phyloP scores from a whole-genome alignment of 495 filamentous ascomycete species.

The Filosporella fistucella region DNA sequence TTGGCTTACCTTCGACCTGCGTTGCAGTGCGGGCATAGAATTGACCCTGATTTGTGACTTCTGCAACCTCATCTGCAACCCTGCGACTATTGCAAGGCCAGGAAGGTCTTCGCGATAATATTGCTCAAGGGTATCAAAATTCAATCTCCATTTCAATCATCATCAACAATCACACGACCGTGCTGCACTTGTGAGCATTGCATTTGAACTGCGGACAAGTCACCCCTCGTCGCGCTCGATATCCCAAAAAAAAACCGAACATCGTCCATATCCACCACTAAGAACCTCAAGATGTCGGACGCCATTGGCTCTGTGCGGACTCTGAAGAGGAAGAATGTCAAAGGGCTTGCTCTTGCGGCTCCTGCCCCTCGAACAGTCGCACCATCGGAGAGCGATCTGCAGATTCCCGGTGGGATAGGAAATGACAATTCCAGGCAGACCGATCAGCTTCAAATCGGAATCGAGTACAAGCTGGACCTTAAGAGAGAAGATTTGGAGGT shows the following conservation, averaged over 20 bases:
- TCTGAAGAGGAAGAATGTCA: conserved; percentile 94
- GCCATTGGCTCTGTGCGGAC: conserved; percentile 75
- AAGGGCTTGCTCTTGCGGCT: conserved; percentile 80
- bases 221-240: too few relatives aligned
- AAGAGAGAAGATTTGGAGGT: conserved; percentile 89
- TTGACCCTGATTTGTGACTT: background rate
- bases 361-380: conserved; percentile 55
- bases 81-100: background rate
- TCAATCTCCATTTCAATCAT: too few relatives aligned
- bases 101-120: background rate
- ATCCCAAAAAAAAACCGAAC: too few relatives aligned
- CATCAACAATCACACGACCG: too few relatives aligned
- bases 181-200: too few relatives aligned
- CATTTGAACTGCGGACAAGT: too few relatives aligned
- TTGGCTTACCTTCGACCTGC: too few relatives aligned
- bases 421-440: conserved; percentile 18
- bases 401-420: conserved; percentile 16
- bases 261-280: too few relatives aligned
- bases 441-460: conserved; percentile 81
- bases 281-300: conserved; percentile 40
- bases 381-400: conserved; percentile 36
- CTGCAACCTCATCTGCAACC: conserved; percentile 11
- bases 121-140: too few relatives aligned
- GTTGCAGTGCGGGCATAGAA: too few relatives aligned
- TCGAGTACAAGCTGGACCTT: conserved; percentile 92